Base-by-base conservation (phyloP, 164 flowering plant genomes). In the Chloranthus sessilifolius region DNA sequence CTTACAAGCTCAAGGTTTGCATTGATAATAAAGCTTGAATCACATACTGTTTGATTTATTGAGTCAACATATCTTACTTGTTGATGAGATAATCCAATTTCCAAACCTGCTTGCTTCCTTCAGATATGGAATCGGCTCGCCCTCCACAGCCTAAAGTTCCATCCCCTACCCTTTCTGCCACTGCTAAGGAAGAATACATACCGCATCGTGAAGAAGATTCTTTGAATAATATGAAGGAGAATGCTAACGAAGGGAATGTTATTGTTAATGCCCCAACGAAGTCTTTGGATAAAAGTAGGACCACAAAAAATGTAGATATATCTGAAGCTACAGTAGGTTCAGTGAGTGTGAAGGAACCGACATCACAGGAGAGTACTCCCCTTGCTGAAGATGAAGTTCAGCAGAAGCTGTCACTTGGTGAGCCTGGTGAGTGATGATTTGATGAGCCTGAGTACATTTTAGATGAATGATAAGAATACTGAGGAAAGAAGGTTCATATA, bases 111-210 rank as follows among this genome's bases (percentile, higher is more conserved):
- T 34, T 41, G 51, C 25, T 29, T 28, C 37, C 28, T 49, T 26
- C 60, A 84, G 96, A 82, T 68, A 79, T 83, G 84, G 88, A 80
- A 62, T 88, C 96, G 44, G 81, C 90, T 53, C 78, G 89, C 5
- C 64, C 59, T 57, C 66, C 73, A 9, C 81, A 30, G 47, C 82
- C 87, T 14, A 84, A 72, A 63, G 46, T 58, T 20, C 77, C 81
- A 34, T 88, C 96, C 9, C 85, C 86, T 16, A 73, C 85, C n/a
- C 53, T 67, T 41, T 80, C 94, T 63, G 85, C 78, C 28, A 72
- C 82, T 27, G 82, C 85, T 41, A 82, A 71, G 58, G 90, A 79
- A 47, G 81, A 81, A 33, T 50, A 56, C 22, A 55, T 59, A 48
- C 63, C 60, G 23, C 60, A 68, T 46, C 41, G 3, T 14, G 59